Conservation (phyloP, 2,329 filamentous ascomycete genomes). For the Eutypa lata region DNA sequence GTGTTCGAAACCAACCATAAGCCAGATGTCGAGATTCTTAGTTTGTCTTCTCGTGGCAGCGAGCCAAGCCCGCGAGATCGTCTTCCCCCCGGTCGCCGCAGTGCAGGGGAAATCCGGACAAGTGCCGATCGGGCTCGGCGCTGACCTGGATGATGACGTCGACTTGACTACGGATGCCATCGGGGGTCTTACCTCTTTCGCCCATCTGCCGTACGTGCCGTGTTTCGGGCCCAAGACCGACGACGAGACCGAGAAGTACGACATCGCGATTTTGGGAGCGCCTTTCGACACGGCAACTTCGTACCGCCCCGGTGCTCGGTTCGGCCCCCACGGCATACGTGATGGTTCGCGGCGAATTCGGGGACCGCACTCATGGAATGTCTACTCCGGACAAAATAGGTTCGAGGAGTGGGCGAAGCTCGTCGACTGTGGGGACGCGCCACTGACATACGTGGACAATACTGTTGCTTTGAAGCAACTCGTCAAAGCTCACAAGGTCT, state of each 20-base stretch:
- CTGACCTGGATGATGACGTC: constrained; percentile 26
- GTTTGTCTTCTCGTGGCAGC: too few relatives aligned
- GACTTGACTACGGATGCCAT: constrained; percentile 41
- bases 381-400: constrained; percentile 43
- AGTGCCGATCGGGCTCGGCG: too few relatives aligned
- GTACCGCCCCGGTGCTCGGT: constrained; percentile 29
- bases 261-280: constrained; percentile 53
- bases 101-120: too few relatives aligned
- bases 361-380: constrained; percentile 31
- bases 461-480: constrained; percentile 70
- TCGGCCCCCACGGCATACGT: constrained; percentile 31
- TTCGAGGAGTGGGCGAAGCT: constrained; percentile 62
- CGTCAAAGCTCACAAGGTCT: constrained; percentile 60
- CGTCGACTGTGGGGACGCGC: constrained; percentile 77
- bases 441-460: constrained; percentile 75
- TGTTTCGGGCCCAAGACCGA: constrained; percentile 52
- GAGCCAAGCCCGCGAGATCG: too few relatives aligned
- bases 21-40: too few relatives aligned
- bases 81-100: too few relatives aligned
- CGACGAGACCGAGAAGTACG: constrained; percentile 42
- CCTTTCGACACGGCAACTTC: constrained; percentile 44
- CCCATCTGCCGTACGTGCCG: constrained; percentile 57
- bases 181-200: constrained; percentile 61
- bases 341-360: constrained; percentile 27
- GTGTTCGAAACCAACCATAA: too few relatives aligned